Evolutionary conservation across 1,284 basidiomycete species (phyloP).

Genomic region (Vanrija humicola): DNA sequence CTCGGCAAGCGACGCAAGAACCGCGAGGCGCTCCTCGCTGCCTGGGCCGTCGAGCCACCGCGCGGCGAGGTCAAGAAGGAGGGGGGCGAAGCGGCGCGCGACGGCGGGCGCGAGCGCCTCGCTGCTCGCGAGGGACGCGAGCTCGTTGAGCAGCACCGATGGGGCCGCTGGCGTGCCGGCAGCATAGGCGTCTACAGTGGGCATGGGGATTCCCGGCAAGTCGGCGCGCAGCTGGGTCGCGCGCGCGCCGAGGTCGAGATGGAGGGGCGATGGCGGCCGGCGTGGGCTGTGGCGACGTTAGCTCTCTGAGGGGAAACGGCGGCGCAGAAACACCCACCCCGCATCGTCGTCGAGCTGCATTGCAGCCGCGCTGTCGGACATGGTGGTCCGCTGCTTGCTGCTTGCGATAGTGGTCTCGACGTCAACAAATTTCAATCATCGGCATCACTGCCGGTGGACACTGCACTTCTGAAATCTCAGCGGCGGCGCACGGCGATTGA

Average conservation of each 20-base stretch:
- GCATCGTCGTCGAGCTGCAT: too few relatives aligned
- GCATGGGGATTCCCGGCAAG: slow-evolving; percentile 2
- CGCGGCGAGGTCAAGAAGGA: slow-evolving; percentile 37
- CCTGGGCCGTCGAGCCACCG: slow-evolving; percentile 29
- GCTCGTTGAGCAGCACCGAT: slow-evolving; percentile 19
- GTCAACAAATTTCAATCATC: slow-evolving; percentile 8
- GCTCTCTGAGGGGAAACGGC: too few relatives aligned
- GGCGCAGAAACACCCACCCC: too few relatives aligned
- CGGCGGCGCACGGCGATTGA: not conserved
- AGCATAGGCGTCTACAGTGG: not conserved
- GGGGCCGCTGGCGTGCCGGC: not conserved
- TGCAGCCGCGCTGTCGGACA: too few relatives aligned
- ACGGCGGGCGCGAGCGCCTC: slow-evolving; percentile 24
- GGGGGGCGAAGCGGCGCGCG: slow-evolving; percentile 31
- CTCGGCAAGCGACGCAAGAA: slow-evolving; percentile 31
- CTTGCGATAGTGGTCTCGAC: not conserved
- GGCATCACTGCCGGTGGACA: not conserved
- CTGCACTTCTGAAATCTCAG: not conserved
- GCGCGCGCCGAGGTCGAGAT: slow-evolving; percentile 9
- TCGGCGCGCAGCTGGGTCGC: slow-evolving; percentile 1
- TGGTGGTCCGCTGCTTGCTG: too few relatives aligned
- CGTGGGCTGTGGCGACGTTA: not conserved
- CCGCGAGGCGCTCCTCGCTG: slow-evolving; percentile 22
- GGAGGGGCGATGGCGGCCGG: slow-evolving; percentile 4
- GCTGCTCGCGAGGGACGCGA: slow-evolving; percentile 19